Evolutionary conservation across 2,329 filamentous ascomycete genomes (phyloP).

Genomic region (Fusarium sp.): DNA sequence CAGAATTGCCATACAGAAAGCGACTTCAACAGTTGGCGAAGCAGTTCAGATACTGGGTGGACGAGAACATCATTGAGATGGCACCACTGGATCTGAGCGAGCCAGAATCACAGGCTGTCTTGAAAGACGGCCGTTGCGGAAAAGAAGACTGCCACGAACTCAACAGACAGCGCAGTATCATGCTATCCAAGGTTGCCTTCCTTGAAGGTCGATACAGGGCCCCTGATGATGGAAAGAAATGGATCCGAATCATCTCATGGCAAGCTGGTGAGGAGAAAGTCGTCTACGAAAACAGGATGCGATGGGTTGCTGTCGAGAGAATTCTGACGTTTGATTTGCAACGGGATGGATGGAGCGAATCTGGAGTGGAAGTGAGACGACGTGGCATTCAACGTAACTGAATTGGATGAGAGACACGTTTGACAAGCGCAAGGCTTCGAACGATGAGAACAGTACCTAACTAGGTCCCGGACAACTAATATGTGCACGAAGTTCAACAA

Average conservation of each 20-base stretch:
- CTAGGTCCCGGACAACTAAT: background rate
- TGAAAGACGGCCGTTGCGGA: constrained; percentile 49
- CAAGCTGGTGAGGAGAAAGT: constrained; percentile 40
- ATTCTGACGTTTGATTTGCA: constrained; percentile 50
- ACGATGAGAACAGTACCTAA: background rate
- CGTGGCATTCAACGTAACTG: constrained; percentile 14
- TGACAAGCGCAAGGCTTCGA: background rate
- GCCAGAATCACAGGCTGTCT: constrained; percentile 46
- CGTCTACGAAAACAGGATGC: constrained; percentile 47
- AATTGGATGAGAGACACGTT: background rate
- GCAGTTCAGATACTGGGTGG: constrained; percentile 52
- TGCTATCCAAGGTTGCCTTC: constrained; percentile 52
- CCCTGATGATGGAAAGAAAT: constrained; percentile 38
- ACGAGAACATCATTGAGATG: constrained; percentile 51
- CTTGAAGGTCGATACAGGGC: constrained; percentile 47
- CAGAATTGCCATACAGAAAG: constrained; percentile 41
- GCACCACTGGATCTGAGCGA: constrained; percentile 48
- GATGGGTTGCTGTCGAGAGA: constrained; percentile 52
- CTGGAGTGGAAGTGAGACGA: constrained; percentile 37
- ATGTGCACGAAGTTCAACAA: background rate
- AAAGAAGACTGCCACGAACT: constrained; percentile 48
- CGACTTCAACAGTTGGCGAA: constrained; percentile 47
- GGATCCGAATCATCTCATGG: constrained; percentile 49
- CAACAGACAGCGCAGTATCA: constrained; percentile 48
- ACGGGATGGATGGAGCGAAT: constrained; percentile 47